Evolutionary conservation across 2,329 filamentous ascomycete species (phyloP), one percentile per base, ranked within the genome.

Genomic region (Claviceps sp.): DNA sequence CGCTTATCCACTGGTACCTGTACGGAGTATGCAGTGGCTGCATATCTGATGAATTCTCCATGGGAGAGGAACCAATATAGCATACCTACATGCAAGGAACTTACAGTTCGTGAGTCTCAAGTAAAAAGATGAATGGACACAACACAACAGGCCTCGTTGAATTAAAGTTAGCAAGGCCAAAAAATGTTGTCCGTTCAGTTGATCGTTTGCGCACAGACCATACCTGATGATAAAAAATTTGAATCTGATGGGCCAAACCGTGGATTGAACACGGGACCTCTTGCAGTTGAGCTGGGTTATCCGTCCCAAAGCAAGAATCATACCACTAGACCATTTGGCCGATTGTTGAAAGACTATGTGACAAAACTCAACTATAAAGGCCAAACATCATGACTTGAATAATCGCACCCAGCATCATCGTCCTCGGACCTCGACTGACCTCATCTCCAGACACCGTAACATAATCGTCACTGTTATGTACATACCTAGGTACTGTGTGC

Each of bases 261-360:
- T 57, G 62, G 57, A 61, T 65, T 60, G 63, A 65, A 65, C 63
- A 57, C 62, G 61, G 60, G 63, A 62, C 63, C 63, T 64, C 63
- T 63, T 61, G 60, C 62, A 64, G 47, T 6, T 53, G 51, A 54
- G 55, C 14, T 47, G 44, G 9, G 3, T 7, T 2, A 5, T 20
- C 34, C 11, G 44, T 54, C 62, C 62, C 62, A 64, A 64, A 64
- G 61, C 61, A 60, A 62, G 62, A 63, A 64, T 64, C 62, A 63
- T 64, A 64, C 62, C 61, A 59, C 62, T 64, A 64, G 62, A 64
- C 62, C 62, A 64, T 59, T 57, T 54, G 58, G 56, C 59, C 61
- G 44, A 34, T 20, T 47, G 34, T 18, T 44, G 5, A 7, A 1
- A 18, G 0, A 0, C 1, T n/a, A 1, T 4, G 1, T 0, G 1